These are phyloP conservation scores for Mucor lusitanicus DNA, from an alignment of 371 early-diverging fungal genomes.

Conservation along the genomic window DNA sequence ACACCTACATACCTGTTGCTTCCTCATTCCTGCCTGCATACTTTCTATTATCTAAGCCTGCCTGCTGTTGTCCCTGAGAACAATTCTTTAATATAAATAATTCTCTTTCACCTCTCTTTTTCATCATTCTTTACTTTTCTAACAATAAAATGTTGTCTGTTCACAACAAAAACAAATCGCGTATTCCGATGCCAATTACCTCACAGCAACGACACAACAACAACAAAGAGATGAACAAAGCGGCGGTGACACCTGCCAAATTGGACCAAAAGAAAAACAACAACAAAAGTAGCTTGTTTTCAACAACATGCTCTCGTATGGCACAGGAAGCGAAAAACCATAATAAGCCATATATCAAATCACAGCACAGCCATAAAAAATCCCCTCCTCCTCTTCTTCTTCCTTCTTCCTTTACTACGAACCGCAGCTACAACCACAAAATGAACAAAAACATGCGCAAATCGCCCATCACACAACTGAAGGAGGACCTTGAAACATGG, in stretches of 20 bases:
- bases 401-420: not conserved
- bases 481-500: constrained; percentile 15
- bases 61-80: constrained; percentile 1
- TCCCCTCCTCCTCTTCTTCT: constrained; percentile 2
- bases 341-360: constrained; percentile 7
- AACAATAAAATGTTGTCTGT: constrained; percentile 1
- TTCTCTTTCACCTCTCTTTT: not conserved
- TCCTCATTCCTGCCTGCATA: constrained; percentile 1
- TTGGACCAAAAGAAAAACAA: constrained; percentile 15
- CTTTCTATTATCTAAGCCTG: not conserved
- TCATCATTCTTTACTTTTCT: not conserved
- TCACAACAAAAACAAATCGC: not conserved
- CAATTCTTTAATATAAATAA: constrained; percentile 13
- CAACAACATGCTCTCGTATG: constrained; percentile 23
- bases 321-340: constrained; percentile 20
- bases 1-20: not conserved
- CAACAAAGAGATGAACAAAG: not conserved
- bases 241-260: constrained; percentile 19
- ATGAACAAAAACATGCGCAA: constrained; percentile 7
- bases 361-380: not conserved
- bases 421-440: not conserved
- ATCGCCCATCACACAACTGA: constrained; percentile 13
- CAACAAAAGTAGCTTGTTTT: constrained; percentile 11
- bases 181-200: not conserved
- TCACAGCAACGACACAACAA: not conserved